A percentile compares a stretch with the other conserved stretches of the same genome.
Evolutionary conservation across 2,329 filamentous ascomycete species (phyloP).

Genomic region (Amesomyces nigricolor): DNA sequence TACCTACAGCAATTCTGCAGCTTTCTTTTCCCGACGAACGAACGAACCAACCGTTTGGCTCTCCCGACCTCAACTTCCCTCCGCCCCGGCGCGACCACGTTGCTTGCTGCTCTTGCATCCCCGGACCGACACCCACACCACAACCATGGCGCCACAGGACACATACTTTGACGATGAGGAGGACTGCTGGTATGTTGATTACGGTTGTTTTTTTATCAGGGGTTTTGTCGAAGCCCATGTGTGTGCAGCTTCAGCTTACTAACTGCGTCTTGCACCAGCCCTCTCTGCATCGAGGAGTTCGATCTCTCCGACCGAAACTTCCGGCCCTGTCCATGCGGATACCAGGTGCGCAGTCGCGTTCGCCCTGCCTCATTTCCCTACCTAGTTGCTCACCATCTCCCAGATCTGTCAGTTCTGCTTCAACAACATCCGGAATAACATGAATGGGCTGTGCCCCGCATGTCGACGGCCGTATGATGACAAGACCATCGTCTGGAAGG

Average conservation of each 20-base stretch:
- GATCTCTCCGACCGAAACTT: conserved; percentile 97
- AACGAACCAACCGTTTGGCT: neutral
- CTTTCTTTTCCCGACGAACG: neutral
- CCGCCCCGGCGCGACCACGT: conserved; percentile 10
- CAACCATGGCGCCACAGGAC: conserved; percentile 61
- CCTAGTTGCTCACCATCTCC: conserved; percentile 9
- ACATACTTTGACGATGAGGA: conserved; percentile 68
- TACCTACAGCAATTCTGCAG: neutral
- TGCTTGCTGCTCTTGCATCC: neutral
- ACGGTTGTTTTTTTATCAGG: conserved; percentile 13
- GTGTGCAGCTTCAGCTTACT: conserved; percentile 19
- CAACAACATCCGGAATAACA: conserved; percentile 98
- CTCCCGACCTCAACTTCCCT: neutral
- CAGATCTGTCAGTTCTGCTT: conserved; percentile 99
- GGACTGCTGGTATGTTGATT: conserved; percentile 55
- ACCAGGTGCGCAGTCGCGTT: conserved; percentile 63
- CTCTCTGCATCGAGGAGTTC: conserved; percentile 97
- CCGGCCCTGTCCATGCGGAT: conserved; percentile 92
- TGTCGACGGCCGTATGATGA: conserved; percentile 94
- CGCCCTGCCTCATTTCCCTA: neutral
- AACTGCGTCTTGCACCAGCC: conserved; percentile 49
- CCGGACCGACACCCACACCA: neutral
- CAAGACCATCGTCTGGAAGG: conserved; percentile 94
- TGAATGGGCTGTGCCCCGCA: conserved; percentile 96
- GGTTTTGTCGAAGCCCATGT: conserved; percentile 9